Base-by-base conservation (phyloP, 805 yeast genomes). In the Clavispora fructus region DNA sequence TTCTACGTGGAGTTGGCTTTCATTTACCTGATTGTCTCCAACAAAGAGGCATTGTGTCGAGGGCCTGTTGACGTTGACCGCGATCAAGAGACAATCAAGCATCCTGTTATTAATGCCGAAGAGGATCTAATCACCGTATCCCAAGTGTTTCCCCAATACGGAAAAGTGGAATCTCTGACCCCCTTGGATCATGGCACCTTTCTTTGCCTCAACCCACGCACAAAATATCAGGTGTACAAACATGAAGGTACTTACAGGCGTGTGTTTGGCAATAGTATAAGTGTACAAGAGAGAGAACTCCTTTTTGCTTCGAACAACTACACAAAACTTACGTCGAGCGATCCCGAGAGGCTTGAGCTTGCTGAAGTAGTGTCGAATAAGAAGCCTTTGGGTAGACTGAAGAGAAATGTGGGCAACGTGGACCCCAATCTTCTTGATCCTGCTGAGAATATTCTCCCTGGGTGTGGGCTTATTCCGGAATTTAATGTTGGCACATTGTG, bases 401-500 rank as follows among this genome's bases (percentile, higher is more conserved):
- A 63, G 45, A 68, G 69, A 43, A 56, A 58, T 44, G 60, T 62
- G 39, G 59, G 60, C 8, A 61, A 57, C 43, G 55, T 67, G 9
- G 75, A 71, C 53, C 73, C 73, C 7, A 71, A 71, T 52, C 52
- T 59, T 25, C 46, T 68, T n/a, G 75, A 71, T 43, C 63, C 71
- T 44, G 50, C 65, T 5, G 75, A 71, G 43, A 64, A 64, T 11
- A 60, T 69, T 2, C 55, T 71, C 5, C 75, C 75, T 4, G 77
- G 77, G 2, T 73, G 70, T 52, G 77, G 77, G 1, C 67, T 55
- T 38, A 65, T 71, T 37, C 75, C 65, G 33, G 75, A 71, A 48
- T 71, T 71, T 50, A 69, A 63, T 44, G 64, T 71, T 14, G 63
- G 60, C 42, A 68, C 67, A 46, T 46, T 70, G 13, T 71, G 77